A percentile compares a stretch with the other conserved stretches of the same genome.
Conservation (phyloP, 2,329 filamentous ascomycete genomes). For the Alternaria sp. region DNA sequence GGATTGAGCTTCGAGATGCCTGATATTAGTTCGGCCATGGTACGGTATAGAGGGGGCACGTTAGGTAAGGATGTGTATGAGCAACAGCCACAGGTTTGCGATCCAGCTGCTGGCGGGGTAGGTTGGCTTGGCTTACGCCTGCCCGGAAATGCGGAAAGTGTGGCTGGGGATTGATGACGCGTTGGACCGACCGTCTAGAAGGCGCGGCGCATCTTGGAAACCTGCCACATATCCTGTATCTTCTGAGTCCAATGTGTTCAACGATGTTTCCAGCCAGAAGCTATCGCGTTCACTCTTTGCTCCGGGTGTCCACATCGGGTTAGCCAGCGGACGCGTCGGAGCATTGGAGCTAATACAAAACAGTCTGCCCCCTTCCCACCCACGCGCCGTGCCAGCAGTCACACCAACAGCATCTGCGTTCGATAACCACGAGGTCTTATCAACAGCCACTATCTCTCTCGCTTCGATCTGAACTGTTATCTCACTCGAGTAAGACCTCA, state of each 20-base stretch:
- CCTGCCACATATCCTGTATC: neutral
- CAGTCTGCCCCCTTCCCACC: neutral
- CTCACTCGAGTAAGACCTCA: neutral
- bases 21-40: slow-evolving; percentile 44
- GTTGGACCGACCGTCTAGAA: neutral
- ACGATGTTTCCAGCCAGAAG: neutral
- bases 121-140: slow-evolving; percentile 12
- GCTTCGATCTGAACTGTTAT: neutral
- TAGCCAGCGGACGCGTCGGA: neutral
- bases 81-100: slow-evolving; percentile 5
- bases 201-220: neutral
- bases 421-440: neutral
- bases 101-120: slow-evolving; percentile 8
- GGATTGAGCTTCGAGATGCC: slow-evolving; percentile 43
- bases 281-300: neutral
- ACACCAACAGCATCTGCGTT: neutral
- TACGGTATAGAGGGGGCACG: neutral
- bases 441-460: neutral
- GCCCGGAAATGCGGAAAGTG: slow-evolving; percentile 1
- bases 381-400: neutral
- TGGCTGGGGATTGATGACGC: neutral
- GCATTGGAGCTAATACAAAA: neutral
- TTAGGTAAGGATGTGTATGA: slow-evolving; percentile 1
- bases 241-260: neutral
- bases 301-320: neutral